A percentile compares a stretch with the other conserved stretches of the same genome.
These are phyloP conservation scores for Tolypocladium capitatum DNA, from an alignment of 2,329 filamentous ascomycete genomes.

Conservation along the genomic window DNA sequence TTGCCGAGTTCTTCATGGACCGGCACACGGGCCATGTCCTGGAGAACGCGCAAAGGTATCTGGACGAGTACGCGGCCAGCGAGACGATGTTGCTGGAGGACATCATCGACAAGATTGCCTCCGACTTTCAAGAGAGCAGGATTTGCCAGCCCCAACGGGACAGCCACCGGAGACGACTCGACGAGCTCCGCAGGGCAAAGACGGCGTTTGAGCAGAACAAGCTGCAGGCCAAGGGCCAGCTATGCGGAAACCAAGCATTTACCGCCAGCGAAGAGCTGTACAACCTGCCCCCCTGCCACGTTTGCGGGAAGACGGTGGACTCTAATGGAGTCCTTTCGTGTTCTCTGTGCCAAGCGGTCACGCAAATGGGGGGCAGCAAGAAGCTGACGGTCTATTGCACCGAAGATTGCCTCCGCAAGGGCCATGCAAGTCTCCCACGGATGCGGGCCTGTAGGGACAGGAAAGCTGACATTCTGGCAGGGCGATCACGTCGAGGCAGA, in stretches of 20 bases:
- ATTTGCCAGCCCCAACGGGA: conserved; percentile 22
- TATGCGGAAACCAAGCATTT: conserved; percentile 14
- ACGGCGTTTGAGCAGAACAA: conserved; percentile 34
- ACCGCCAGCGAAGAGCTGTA: conserved; percentile 20
- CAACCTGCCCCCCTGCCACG: conserved; percentile 24
- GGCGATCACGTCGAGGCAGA: conserved; percentile 22
- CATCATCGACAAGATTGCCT: conserved; percentile 19
- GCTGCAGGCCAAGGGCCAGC: conserved; percentile 22
- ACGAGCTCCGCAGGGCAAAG: conserved; percentile 34
- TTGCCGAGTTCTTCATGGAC: conserved; percentile 28
- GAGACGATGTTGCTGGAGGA: conserved; percentile 17
- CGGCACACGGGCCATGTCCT: conserved; percentile 17
- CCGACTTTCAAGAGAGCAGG: conserved; percentile 16
- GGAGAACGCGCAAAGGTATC: conserved; percentile 23
- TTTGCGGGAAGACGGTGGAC: conserved; percentile 22
- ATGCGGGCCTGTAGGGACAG: background rate
- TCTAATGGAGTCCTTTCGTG: conserved; percentile 26
- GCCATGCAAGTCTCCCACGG: conserved; percentile 22
- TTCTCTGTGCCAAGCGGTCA: conserved; percentile 29
- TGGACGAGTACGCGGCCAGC: conserved; percentile 21
- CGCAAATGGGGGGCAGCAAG: conserved; percentile 20
- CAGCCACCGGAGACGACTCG: conserved; percentile 24
- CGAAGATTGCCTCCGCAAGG: conserved; percentile 24
- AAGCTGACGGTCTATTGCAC: conserved; percentile 32
- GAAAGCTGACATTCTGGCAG: conserved; percentile 17